phyloP scores from a whole-genome alignment of 1,284 basidiomycete genomes.

The Moesziomyces antarcticus region DNA sequence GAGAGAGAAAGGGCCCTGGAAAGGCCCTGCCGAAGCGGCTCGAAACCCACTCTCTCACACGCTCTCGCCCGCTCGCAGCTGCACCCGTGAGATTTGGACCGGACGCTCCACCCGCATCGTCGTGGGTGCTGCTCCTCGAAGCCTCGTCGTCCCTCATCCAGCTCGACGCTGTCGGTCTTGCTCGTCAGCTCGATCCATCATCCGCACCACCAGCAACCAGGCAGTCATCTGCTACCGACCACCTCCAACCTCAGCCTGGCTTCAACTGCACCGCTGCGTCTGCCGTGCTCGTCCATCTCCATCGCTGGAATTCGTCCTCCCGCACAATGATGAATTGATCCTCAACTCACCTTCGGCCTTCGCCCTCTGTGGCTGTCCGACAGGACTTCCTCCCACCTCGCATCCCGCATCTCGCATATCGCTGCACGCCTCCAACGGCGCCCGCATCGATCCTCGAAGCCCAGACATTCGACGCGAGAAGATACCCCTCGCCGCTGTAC shows the following conservation, averaged over 20 bases:
- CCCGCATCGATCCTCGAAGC: background rate
- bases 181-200: background rate
- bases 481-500: background rate
- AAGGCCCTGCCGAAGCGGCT: too few relatives aligned
- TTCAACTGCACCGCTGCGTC: constrained; percentile 1
- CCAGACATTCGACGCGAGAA: too few relatives aligned
- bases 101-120: background rate
- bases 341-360: constrained; percentile 21
- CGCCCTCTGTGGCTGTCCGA: constrained; percentile 46
- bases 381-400: constrained; percentile 20
- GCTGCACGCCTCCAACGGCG: background rate
- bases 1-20: too few relatives aligned
- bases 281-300: constrained; percentile 19
- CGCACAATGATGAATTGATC: constrained; percentile 38
- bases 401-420: background rate
- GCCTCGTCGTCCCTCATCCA: background rate
- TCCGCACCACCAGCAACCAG: background rate
- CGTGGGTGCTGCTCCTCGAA: too few relatives aligned
- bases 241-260: background rate
- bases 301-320: constrained; percentile 12
- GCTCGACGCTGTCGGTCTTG: constrained; percentile 1
- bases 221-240: background rate
- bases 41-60: too few relatives aligned
- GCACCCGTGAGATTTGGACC: background rate
- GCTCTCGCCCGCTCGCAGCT: too few relatives aligned